phyloP scores from a whole-genome alignment of 2,329 filamentous ascomycete genomes.

The Neonectria ditissima region DNA sequence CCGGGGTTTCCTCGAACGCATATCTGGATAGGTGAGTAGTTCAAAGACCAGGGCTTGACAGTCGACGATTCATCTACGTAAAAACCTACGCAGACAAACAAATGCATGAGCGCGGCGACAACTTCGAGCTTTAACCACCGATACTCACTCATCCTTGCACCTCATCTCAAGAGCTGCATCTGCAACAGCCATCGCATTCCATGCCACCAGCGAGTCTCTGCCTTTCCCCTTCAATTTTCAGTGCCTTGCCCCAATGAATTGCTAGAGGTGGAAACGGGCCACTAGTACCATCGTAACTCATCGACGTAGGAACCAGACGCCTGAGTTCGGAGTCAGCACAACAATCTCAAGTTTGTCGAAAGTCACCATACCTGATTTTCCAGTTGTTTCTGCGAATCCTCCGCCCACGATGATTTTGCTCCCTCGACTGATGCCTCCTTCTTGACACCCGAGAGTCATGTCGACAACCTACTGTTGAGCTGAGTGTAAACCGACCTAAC shows the following conservation, averaged over 20 bases:
- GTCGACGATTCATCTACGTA: background rate
- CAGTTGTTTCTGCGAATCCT: constrained; percentile 22
- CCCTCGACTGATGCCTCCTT: constrained; percentile 2
- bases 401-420: constrained; percentile 24
- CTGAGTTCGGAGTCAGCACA: constrained; percentile 17
- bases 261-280: constrained; percentile 26
- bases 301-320: constrained; percentile 8
- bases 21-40: no score
- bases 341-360: no score
- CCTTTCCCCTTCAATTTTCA: no score
- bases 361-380: constrained; percentile 23
- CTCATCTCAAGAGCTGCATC: background rate
- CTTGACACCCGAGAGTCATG: background rate
- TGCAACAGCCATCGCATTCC: background rate
- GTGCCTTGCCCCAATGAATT: constrained; percentile 27
- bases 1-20: no score
- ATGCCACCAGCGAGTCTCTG: background rate
- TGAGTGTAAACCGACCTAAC: background rate
- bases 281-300: background rate
- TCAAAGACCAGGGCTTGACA: no score
- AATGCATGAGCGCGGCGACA: background rate
- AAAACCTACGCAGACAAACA: background rate
- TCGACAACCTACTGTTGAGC: background rate
- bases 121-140: background rate
- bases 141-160: background rate